phyloP scores from a whole-genome alignment of 192 early-diverging fungal genomes.

The Umbelopsis sp. region DNA sequence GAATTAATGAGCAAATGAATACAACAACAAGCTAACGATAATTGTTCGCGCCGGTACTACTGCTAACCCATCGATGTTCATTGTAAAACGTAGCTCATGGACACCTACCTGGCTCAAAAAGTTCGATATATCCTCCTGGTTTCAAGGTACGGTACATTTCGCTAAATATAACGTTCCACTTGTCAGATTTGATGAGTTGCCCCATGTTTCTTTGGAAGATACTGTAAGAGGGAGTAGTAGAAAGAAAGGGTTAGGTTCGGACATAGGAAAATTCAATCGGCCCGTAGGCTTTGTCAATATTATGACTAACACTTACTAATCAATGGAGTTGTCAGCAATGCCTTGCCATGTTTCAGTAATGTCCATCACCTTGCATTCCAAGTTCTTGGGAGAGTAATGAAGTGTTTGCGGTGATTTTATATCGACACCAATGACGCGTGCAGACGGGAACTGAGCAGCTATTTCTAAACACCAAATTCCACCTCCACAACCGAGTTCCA shows the following conservation, averaged over 20 bases:
- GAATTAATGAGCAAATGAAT: background rate
- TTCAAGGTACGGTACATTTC: constrained; percentile 37
- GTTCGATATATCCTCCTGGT: constrained; percentile 39
- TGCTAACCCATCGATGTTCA: too few relatives aligned
- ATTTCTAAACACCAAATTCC: constrained; percentile 43
- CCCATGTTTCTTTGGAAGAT: constrained; percentile 38
- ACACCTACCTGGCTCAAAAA: constrained; percentile 27
- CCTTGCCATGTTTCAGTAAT: constrained; percentile 29
- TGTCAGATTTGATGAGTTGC: constrained; percentile 22
- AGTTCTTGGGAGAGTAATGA: constrained; percentile 28
- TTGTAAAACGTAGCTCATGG: too few relatives aligned
- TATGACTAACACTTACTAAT: constrained; percentile 30
- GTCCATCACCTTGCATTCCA: constrained; percentile 26
- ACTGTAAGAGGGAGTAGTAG: constrained; percentile 12
- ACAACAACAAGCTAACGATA: background rate
- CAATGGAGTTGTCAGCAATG: constrained; percentile 28
- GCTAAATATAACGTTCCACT: constrained; percentile 23
- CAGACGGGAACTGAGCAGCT: constrained; percentile 22
- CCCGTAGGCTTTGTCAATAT: background rate
- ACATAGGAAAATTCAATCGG: background rate
- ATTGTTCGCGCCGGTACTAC: too few relatives aligned
- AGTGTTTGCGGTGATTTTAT: constrained; percentile 19
- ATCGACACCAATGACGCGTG: constrained; percentile 32
- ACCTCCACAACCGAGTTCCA: constrained; percentile 40
- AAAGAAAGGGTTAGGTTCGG: too few relatives aligned